A percentile compares a stretch with the other conserved stretches of the same genome.
phyloP scores from a whole-genome alignment of 148 eudicot genomes.

The Camellia granthamiana region DNA sequence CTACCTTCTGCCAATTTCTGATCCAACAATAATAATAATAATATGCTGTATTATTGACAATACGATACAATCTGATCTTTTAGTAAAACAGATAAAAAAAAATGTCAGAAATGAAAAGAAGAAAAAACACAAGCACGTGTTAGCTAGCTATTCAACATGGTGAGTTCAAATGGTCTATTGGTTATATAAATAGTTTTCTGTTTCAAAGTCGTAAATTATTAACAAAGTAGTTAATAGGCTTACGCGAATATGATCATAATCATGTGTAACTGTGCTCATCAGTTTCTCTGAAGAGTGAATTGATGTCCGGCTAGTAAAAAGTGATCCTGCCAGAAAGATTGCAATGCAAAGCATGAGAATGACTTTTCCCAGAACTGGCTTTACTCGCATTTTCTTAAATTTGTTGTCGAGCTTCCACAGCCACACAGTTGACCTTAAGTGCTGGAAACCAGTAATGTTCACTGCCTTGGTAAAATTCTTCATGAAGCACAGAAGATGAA shows the following conservation, averaged over 20 bases:
- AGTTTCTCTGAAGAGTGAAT: conserved; percentile 34
- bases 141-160: not conserved
- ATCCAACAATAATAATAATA: not conserved
- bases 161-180: not conserved
- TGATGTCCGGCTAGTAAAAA: conserved; percentile 52
- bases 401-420: conserved; percentile 28
- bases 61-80: not conserved
- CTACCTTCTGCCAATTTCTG: conserved; percentile 57
- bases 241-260: conserved; percentile 62
- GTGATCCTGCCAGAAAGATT: conserved; percentile 72
- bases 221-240: conserved; percentile 3
- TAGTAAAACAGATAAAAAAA: not conserved
- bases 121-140: not conserved
- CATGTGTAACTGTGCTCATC: conserved; percentile 19
- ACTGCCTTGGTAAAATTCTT: conserved; percentile 18
- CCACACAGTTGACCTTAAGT: conserved; percentile 11
- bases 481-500: conserved; percentile 6
- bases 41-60: not conserved
- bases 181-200: not conserved
- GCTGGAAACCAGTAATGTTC: not conserved
- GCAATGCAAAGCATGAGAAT: conserved; percentile 59
- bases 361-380: conserved; percentile 48
- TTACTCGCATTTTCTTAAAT: conserved; percentile 61
- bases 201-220: not conserved
- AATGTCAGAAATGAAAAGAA: not conserved